phyloP scores from a whole-genome alignment of 2,329 filamentous ascomycete genomes.

The Alternaria rosae region DNA sequence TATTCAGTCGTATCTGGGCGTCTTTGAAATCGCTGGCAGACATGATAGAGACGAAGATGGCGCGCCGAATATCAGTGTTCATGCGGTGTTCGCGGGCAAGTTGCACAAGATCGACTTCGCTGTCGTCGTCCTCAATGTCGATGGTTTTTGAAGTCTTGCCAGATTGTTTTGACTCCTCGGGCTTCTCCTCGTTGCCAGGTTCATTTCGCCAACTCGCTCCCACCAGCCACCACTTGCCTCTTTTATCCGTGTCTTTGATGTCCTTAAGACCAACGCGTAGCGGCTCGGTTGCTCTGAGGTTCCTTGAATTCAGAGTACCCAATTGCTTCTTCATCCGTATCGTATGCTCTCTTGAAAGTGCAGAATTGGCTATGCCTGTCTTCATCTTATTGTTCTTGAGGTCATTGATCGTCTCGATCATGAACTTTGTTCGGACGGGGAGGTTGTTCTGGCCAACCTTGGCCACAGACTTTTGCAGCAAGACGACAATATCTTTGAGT shows the following conservation, averaged over 20 bases:
- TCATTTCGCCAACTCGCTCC: constrained; percentile 82
- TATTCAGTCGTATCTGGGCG: constrained; percentile 78
- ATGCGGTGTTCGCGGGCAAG: constrained; percentile 84
- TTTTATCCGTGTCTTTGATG: constrained; percentile 81
- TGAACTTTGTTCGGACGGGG: constrained; percentile 91
- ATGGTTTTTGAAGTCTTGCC: constrained; percentile 12
- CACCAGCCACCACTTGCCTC: constrained; percentile 98
- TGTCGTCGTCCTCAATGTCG: constrained; percentile 33
- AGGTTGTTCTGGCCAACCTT: constrained; percentile 73
- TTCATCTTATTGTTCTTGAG: constrained; percentile 94
- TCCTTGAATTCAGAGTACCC: constrained; percentile 74
- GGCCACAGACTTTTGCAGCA: constrained; percentile 76
- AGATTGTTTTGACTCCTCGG: constrained; percentile 46
- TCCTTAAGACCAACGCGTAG: constrained; percentile 83
- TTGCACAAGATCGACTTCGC: constrained; percentile 69
- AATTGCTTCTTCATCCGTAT: constrained; percentile 88
- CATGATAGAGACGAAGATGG: constrained; percentile 93
- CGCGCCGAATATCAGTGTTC: constrained; percentile 83
- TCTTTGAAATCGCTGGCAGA: constrained; percentile 85
- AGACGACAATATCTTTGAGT: constrained; percentile 84
- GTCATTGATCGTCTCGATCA: constrained; percentile 95
- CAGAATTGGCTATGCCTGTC: constrained; percentile 72
- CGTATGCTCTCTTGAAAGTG: constrained; percentile 79
- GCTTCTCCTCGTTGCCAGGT: constrained; percentile 44
- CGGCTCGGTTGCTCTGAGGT: constrained; percentile 77